Evolutionary conservation across 2,329 filamentous ascomycete species (phyloP).

Genomic region (Hirsutella minnesotensis): DNA sequence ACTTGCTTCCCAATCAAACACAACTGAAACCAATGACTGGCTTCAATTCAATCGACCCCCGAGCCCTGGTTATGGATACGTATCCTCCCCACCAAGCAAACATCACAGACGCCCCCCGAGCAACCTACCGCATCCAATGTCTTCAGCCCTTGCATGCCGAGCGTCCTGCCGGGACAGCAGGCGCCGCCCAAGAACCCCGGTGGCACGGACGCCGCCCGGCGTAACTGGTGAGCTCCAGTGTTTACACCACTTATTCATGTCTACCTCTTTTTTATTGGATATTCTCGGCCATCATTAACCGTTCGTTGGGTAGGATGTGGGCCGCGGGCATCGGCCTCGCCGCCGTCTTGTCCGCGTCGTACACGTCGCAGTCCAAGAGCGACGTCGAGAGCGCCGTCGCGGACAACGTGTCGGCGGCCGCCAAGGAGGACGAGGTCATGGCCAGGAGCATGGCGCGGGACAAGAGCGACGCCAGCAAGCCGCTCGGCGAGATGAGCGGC

Average conservation of each 20-base stretch:
- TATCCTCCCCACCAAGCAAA: no score
- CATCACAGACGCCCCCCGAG: no score
- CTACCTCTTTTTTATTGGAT: no score
- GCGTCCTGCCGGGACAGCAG: slow-evolving; percentile 14
- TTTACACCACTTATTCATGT: neutral
- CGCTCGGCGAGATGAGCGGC: slow-evolving; percentile 18
- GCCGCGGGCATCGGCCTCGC: slow-evolving; percentile 16
- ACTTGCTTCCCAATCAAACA: neutral
- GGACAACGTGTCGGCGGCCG: neutral
- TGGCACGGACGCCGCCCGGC: slow-evolving; percentile 15
- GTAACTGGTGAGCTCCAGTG: slow-evolving; percentile 24
- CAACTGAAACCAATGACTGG: no score
- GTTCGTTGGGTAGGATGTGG: slow-evolving; percentile 13
- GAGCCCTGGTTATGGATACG: no score
- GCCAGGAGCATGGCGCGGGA: neutral
- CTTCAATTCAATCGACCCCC: no score
- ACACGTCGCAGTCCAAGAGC: slow-evolving; percentile 11
- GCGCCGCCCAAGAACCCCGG: slow-evolving; percentile 13
- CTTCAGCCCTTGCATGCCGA: neutral
- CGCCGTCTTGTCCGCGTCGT: slow-evolving; percentile 13
- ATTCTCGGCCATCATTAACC: no score
- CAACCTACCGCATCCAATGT: no score
- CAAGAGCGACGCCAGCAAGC: slow-evolving; percentile 7
- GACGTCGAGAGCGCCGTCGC: slow-evolving; percentile 1
- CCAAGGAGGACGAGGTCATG: neutral